phyloP scores from a whole-genome alignment of 495 filamentous ascomycete genomes.

The Xylaria longipes region DNA sequence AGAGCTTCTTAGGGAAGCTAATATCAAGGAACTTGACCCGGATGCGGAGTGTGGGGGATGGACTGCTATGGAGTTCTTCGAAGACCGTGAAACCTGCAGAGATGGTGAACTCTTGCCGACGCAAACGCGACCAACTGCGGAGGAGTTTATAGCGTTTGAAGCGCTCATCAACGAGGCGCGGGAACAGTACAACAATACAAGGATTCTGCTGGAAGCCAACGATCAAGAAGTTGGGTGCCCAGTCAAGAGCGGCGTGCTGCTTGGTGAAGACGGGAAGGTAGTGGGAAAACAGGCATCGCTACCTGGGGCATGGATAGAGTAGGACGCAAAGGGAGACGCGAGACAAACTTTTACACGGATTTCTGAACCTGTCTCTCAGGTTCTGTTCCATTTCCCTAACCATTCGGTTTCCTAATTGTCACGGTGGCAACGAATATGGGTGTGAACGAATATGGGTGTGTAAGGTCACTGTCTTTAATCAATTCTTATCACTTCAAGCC shows the following conservation, averaged over 20 bases:
- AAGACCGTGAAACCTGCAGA: background rate
- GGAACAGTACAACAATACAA: background rate
- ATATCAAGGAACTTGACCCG: background rate
- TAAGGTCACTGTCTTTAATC: background rate
- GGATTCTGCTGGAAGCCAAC: background rate
- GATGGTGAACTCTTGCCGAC: background rate
- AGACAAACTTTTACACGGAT: background rate
- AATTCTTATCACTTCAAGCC: background rate
- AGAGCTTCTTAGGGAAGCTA: background rate
- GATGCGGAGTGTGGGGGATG: background rate
- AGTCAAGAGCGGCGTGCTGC: too few relatives aligned
- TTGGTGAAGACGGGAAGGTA: background rate
- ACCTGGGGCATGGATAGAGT: constrained; percentile 1
- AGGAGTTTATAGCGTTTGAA: background rate
- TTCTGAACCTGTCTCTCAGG: background rate
- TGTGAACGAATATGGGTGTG: background rate
- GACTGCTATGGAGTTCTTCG: constrained; percentile 1
- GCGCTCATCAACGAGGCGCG: background rate
- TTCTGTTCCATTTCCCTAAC: background rate
- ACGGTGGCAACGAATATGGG: background rate
- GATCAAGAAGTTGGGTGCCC: background rate
- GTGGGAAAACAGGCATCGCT: background rate
- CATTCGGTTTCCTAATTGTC: background rate
- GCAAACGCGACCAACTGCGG: background rate
- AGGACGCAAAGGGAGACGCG: background rate